A percentile compares a stretch with the other conserved stretches of the same genome.
phyloP scores from a whole-genome alignment of 148 eudicot genomes.

The Rhododendron mucronatum region DNA sequence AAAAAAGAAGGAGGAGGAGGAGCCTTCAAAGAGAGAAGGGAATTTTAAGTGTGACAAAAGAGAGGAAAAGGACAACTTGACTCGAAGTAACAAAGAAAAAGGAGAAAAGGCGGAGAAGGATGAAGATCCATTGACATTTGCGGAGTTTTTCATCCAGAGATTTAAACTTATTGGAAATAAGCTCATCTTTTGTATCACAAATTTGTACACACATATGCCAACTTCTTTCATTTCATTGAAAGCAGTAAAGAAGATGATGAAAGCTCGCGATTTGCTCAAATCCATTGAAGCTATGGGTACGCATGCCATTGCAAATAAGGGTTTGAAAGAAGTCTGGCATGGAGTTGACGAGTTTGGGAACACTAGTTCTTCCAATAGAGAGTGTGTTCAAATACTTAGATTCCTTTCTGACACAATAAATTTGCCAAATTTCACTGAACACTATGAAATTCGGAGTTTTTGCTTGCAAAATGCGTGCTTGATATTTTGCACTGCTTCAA shows the following conservation, averaged over 20 bases:
- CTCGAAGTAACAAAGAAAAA: neutral
- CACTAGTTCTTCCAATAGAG: neutral
- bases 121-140: constrained; percentile 21
- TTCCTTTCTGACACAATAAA: constrained; percentile 18
- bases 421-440: neutral
- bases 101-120: neutral
- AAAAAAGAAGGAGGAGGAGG: neutral
- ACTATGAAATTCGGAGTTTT: constrained; percentile 9
- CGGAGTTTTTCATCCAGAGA: constrained; percentile 29
- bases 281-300: constrained; percentile 3
- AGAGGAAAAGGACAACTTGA: neutral
- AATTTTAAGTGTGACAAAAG: neutral
- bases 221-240: constrained; percentile 27
- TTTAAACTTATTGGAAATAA: constrained; percentile 15
- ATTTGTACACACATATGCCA: constrained; percentile 58
- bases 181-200: constrained; percentile 21
- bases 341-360: neutral
- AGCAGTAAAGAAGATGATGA: constrained; percentile 29
- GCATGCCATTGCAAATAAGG: neutral
- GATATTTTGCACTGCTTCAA: constrained; percentile 57
- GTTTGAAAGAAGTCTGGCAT: constrained; percentile 8
- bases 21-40: neutral
- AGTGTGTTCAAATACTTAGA: constrained; percentile 23
- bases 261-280: constrained; percentile 23
- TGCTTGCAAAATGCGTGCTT: constrained; percentile 38